phyloP scores from a whole-genome alignment of 345 rosid species.

The Moricandia moricandioides region DNA sequence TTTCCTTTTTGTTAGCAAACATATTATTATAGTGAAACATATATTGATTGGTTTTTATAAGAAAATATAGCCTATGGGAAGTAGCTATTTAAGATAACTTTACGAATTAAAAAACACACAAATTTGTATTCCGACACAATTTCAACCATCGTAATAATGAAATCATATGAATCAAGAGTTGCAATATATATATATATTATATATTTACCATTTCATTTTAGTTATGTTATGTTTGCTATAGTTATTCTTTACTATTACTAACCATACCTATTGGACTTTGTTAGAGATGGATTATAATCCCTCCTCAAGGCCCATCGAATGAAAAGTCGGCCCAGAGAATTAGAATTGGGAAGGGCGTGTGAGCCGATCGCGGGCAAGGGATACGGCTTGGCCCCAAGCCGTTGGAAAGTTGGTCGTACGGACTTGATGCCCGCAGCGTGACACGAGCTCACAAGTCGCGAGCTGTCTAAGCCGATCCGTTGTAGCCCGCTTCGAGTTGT shows the following conservation, averaged over 20 bases:
- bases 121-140: not conserved
- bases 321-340: no score
- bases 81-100: not conserved
- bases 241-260: not conserved
- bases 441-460: no score
- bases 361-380: no score
- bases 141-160: not conserved
- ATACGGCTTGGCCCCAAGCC: no score
- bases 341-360: no score
- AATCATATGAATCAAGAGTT: not conserved
- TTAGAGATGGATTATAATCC: no score
- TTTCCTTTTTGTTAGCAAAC: conserved; percentile 1
- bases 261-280: not conserved
- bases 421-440: no score
- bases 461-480: no score
- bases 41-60: not conserved
- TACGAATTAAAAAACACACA: not conserved
- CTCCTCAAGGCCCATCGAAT: no score
- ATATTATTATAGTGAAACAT: not conserved
- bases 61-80: not conserved
- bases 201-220: not conserved
- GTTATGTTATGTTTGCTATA: not conserved
- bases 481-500: no score
- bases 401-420: no score
- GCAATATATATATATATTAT: no score